Percentiles rank a stretch among this genome's conserved stretches.
Conservation (phyloP, 1,139 yeast species). For the Debaryomyces coudertii region DNA sequence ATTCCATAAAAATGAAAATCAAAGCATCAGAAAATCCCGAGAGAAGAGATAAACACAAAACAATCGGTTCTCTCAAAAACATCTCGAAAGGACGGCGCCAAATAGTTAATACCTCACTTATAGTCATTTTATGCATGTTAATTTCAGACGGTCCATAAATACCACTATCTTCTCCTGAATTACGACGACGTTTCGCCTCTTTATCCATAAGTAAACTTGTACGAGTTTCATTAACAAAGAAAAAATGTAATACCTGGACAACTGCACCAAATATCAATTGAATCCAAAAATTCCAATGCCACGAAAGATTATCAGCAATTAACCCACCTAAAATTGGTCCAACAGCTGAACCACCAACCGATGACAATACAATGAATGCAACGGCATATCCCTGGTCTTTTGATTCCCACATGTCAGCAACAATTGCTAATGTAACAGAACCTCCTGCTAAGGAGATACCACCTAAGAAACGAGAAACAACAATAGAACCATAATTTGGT, state of each 20-base stretch:
- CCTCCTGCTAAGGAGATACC: slow-evolving; percentile 38
- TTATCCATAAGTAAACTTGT: slow-evolving; percentile 31
- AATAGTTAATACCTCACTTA: slow-evolving; percentile 26
- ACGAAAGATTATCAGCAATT: slow-evolving; percentile 26
- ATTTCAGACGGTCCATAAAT: slow-evolving; percentile 34
- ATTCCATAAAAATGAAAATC: slow-evolving; percentile 42
- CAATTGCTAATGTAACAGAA: slow-evolving; percentile 41
- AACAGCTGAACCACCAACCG: slow-evolving; percentile 38
- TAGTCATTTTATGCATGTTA: slow-evolving; percentile 17
- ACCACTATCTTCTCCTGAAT: slow-evolving; percentile 27
- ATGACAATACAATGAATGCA: slow-evolving; percentile 37
- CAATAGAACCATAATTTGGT: slow-evolving; percentile 32
- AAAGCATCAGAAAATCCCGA: slow-evolving; percentile 44
- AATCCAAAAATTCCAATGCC: slow-evolving; percentile 42
- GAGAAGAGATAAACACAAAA: slow-evolving; percentile 37
- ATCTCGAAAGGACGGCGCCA: slow-evolving; percentile 40
- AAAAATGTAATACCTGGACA: slow-evolving; percentile 30
- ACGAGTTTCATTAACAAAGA: slow-evolving; percentile 35
- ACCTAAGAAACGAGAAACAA: slow-evolving; percentile 33
- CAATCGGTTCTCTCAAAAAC: slow-evolving; percentile 39
- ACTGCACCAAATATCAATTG: slow-evolving; percentile 39
- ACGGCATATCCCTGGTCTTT: slow-evolving; percentile 39
- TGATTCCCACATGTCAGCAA: slow-evolving; percentile 42
- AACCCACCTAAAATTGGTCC: slow-evolving; percentile 43
- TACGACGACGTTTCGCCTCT: slow-evolving; percentile 35